phyloP scores from a whole-genome alignment of 2,329 filamentous ascomycete genomes.

The Xylaria sp. region DNA sequence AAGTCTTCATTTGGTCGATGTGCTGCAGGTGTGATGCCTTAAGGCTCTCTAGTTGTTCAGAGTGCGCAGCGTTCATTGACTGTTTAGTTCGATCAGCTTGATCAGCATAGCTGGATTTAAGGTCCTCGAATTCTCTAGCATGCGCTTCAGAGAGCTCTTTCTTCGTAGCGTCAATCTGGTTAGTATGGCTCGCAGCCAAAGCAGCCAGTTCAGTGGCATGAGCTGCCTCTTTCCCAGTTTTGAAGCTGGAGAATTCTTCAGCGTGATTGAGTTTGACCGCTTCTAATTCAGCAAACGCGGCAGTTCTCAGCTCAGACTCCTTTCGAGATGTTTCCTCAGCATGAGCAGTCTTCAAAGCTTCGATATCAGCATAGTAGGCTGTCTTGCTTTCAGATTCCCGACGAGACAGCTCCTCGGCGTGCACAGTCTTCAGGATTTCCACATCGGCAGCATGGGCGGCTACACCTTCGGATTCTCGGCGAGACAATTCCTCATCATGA shows the following conservation, averaged over 20 bases:
- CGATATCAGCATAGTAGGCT: slow-evolving; percentile 39
- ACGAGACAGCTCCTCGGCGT: slow-evolving; percentile 34
- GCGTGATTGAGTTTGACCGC: slow-evolving; percentile 41
- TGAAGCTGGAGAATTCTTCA: slow-evolving; percentile 41
- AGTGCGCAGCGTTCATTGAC: slow-evolving; percentile 36
- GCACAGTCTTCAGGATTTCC: slow-evolving; percentile 37
- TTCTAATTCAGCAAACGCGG: slow-evolving; percentile 36
- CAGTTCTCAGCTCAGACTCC: slow-evolving; percentile 27
- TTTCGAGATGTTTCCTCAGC: slow-evolving; percentile 26
- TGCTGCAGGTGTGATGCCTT: slow-evolving; percentile 39
- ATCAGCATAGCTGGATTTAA: slow-evolving; percentile 41
- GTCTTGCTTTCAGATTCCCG: slow-evolving; percentile 28
- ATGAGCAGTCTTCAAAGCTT: slow-evolving; percentile 38
- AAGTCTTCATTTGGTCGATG: slow-evolving; percentile 40
- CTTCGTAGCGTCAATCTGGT: slow-evolving; percentile 39
- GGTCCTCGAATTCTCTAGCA: slow-evolving; percentile 39
- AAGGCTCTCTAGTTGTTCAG: slow-evolving; percentile 41
- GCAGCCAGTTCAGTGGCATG: slow-evolving; percentile 45
- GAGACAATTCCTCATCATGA: slow-evolving; percentile 30
- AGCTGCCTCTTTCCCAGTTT: slow-evolving; percentile 38
- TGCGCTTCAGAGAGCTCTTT: slow-evolving; percentile 40
- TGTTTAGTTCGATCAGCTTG: slow-evolving; percentile 41
- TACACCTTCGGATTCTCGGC: slow-evolving; percentile 18
- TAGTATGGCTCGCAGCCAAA: slow-evolving; percentile 39
- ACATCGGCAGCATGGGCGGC: slow-evolving; percentile 38